Evolutionary conservation across 2,329 filamentous ascomycete species (phyloP).

Genomic region (Lojkania enalia): DNA sequence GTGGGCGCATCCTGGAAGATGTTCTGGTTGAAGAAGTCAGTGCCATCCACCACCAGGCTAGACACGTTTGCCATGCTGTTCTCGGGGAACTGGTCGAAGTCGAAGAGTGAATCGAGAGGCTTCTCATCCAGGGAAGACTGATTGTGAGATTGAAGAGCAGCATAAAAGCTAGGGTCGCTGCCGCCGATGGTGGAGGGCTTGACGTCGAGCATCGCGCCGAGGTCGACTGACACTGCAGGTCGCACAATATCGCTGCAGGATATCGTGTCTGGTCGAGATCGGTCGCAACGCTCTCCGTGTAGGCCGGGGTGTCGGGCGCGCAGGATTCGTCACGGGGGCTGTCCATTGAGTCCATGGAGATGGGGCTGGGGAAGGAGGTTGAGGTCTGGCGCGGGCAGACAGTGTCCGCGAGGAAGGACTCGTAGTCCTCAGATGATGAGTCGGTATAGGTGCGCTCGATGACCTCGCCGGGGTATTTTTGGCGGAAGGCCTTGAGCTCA

Average conservation of each 20-base stretch:
- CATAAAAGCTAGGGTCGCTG: conserved; percentile 42
- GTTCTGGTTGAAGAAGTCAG: conserved; percentile 37
- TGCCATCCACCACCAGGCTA: conserved; percentile 36
- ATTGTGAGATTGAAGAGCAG: conserved; percentile 40
- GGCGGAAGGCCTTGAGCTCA: conserved; percentile 47
- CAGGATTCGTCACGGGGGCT: conserved; percentile 45
- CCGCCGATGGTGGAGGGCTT: conserved; percentile 17
- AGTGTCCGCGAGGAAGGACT: conserved; percentile 24
- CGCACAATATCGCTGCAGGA: conserved; percentile 99
- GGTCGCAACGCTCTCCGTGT: conserved; percentile 50
- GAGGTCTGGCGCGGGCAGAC: conserved; percentile 40
- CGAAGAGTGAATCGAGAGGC: conserved; percentile 27
- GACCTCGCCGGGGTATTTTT: conserved; percentile 36
- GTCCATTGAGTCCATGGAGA: conserved; percentile 45
- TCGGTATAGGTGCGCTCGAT: conserved; percentile 23
- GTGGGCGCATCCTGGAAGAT: conserved; percentile 18
- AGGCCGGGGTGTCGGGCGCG: conserved; percentile 45
- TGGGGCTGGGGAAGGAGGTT: conserved; percentile 41
- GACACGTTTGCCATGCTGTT: conserved; percentile 27
- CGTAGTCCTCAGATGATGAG: conserved; percentile 24
- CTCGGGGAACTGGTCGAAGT: conserved; percentile 26
- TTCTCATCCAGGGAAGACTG: conserved; percentile 42
- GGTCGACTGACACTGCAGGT: conserved; percentile 99
- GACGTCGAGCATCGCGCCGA: conserved; percentile 33
- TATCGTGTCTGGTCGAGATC: conserved; percentile 97